Base-by-base conservation (phyloP, 352 stramenopile genomes). In the Pythium guiyangense region DNA sequence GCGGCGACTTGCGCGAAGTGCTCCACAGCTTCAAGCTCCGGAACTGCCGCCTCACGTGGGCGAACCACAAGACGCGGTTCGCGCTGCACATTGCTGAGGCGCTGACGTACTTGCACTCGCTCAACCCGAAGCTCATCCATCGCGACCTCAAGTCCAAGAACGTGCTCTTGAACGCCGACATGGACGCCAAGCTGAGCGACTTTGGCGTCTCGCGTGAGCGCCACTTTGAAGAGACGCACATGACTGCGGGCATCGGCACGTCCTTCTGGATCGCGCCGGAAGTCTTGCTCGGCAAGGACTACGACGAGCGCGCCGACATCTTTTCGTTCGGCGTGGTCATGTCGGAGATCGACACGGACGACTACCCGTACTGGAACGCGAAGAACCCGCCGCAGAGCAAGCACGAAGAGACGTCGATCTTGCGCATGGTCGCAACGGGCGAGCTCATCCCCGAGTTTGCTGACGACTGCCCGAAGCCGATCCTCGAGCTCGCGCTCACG, bases 131-230 rank as follows among this genome's bases (percentile, higher is more conserved):
- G 55, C 51, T 88, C 5, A 69, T 68, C 47, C 64, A 71, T 42
- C 64, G 64, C 20, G 64, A 71, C 34, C 57, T 71, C 22, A 71
- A 71, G 57, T 71, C 64, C 1, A 66, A 62, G 39, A 71, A 71
- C 49, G 64, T 71, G 44, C 56, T 72, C 8, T 22, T 71, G 18
- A 60, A 82, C 60, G 70, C 64, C 2, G 67, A 82, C 31, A 70
- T 86, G 67, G 67, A 86, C 40, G 76, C 78, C 26, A 91, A 91
- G 45, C 63, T 91, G n/a, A 91, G 77, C 40, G 81, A 91, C 66
- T 91, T 91, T 63, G 79, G 79, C 18, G 71, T 87, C n/a, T 87
- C 74, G 0, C 76, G 79, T 11, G 74, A 87, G 50, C 70, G 70
- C 15, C 63, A 80, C 57, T 66, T 68, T 20, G 77, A 83, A 43